Evolutionary conservation across 768 basidiomycete genomes (phyloP), one percentile per base, ranked within the genome.

Genomic region (Tricholoma sp.): DNA sequence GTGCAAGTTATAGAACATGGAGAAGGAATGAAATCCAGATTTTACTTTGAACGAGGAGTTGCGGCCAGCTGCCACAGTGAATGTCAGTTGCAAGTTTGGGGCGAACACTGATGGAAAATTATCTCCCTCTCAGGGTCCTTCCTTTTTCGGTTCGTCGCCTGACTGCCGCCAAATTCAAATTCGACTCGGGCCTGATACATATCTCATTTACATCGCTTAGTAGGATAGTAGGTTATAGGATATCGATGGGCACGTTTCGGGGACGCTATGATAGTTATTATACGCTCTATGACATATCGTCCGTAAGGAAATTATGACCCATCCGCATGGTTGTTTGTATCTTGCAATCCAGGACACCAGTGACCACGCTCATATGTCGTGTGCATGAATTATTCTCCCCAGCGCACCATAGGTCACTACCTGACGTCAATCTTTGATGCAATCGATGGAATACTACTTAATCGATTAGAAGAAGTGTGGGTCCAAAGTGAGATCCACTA

Each of bases 11-110:
- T 63, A 68, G 72, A 70, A 80, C 78, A 80, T 80, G 78, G 63
- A 68, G 67, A 65, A 59, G 65, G 57, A 59, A 62, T 61, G 64
- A 62, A 60, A 66, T 80, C 76, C 79, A 80, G 78, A 69, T 68
- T 79, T 24, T 63, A 60, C 56, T 60, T 50, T 57, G 50, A 34
- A 17, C 20, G 20, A 29, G 36, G 34, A 56, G 57, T 56, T 55
- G 57, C 59, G 63, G 64, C 66, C 52, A 54, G 33, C 32, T 51
- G 51, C 57, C 53, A 58, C 60, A 60, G 34, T 58, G 53, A 53
- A 58, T 53, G 58, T 63, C 56, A n/a, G 29, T 36, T 52, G n/a
- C 47, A 42, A 59, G 44, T 58, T 50, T 13, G 17, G 33, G 33
- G 41, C 4, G 24, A 24, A 37, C 44, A 45, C 56, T 54, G 56